Evolutionary conservation across 2,329 filamentous ascomycete species (phyloP).

Genomic region (Ophiocordyceps camponoti-leonardi): DNA sequence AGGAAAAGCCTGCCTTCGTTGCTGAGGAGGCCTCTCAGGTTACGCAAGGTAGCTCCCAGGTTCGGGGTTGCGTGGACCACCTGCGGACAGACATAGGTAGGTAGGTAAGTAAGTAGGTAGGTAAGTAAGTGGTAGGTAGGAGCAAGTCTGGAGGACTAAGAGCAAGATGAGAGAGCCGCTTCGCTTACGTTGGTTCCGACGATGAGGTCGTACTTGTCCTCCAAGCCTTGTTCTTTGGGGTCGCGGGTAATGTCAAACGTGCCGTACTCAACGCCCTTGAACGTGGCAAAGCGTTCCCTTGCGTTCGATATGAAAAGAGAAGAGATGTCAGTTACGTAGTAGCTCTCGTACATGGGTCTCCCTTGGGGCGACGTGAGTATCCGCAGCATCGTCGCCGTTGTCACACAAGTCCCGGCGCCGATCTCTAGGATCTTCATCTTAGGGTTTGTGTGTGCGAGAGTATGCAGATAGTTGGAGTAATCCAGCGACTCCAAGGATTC

Average conservation of each 20-base stretch:
- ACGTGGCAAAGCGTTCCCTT: slow-evolving; percentile 5
- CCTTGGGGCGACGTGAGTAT: not conserved
- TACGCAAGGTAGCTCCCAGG: not conserved
- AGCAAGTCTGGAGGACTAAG: no score
- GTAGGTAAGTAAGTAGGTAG: no score
- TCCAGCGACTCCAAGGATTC: not conserved
- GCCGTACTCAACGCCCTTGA: slow-evolving; percentile 3
- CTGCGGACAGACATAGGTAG: not conserved
- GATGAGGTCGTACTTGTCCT: slow-evolving; percentile 3
- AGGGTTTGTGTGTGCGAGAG: not conserved
- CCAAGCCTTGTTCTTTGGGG: slow-evolving; percentile 1
- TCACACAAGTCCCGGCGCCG: slow-evolving; percentile 22
- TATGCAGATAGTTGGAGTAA: not conserved
- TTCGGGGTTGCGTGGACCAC: slow-evolving; percentile 2
- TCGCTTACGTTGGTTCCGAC: slow-evolving; percentile 1
- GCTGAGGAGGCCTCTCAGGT: not conserved
- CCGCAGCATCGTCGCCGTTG: slow-evolving; percentile 8
- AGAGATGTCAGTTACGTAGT: slow-evolving; percentile 10
- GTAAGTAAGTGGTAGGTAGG: no score
- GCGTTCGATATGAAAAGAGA: slow-evolving; percentile 8
- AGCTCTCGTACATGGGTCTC: slow-evolving; percentile 3
- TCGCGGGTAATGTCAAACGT: slow-evolving; percentile 9
- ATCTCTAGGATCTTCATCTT: slow-evolving; percentile 7
- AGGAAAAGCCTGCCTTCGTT: slow-evolving; percentile 1
- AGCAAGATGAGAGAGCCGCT: no score